Percentiles rank a stretch among this genome's conserved stretches.
These are phyloP conservation scores for Colletotrichum lini DNA, from an alignment of 2,329 filamentous ascomycete genomes.

Conservation along the genomic window DNA sequence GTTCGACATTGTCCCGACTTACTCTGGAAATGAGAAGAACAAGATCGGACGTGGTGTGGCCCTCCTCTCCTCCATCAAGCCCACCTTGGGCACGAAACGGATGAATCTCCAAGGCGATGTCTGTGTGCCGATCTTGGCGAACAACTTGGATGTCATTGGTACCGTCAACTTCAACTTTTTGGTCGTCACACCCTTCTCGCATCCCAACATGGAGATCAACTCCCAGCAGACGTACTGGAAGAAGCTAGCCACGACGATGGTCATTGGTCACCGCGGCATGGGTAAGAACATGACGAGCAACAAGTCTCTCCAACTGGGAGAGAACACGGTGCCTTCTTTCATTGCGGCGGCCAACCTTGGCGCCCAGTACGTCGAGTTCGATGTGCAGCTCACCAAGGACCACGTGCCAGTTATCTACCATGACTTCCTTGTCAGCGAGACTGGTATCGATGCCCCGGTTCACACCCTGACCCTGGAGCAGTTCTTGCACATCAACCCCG, in stretches of 20 bases:
- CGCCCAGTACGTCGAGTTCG: constrained; percentile 81
- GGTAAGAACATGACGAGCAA: constrained; percentile 91
- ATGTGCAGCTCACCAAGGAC: constrained; percentile 98
- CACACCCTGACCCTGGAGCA: constrained; percentile 96
- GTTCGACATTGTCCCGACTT: constrained; percentile 96
- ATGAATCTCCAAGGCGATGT: constrained; percentile 94
- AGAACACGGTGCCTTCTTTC: constrained; percentile 96
- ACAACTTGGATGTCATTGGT: constrained; percentile 90
- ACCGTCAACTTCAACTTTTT: constrained; percentile 97
- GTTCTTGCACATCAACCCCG: constrained; percentile 88
- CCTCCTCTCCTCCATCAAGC: constrained; percentile 87
- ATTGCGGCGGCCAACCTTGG: constrained; percentile 96
- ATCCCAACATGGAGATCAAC: constrained; percentile 93
- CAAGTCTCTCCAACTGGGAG: constrained; percentile 91
- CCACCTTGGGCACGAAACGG: constrained; percentile 85
- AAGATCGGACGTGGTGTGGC: constrained; percentile 93
- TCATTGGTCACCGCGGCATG: constrained; percentile 79
- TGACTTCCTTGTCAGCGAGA: constrained; percentile 97
- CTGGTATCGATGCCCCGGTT: constrained; percentile 95
- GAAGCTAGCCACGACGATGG: constrained; percentile 89
- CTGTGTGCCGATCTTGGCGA: constrained; percentile 90
- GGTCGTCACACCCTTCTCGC: constrained; percentile 92
- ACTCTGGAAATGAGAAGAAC: constrained; percentile 89
- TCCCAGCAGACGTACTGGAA: constrained; percentile 97
- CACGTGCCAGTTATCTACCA: constrained; percentile 99